Percentiles rank a stretch among this genome's conserved stretches.
phyloP scores from a whole-genome alignment of 2,329 filamentous ascomycete genomes.

The Pseudomassariella vexata region DNA sequence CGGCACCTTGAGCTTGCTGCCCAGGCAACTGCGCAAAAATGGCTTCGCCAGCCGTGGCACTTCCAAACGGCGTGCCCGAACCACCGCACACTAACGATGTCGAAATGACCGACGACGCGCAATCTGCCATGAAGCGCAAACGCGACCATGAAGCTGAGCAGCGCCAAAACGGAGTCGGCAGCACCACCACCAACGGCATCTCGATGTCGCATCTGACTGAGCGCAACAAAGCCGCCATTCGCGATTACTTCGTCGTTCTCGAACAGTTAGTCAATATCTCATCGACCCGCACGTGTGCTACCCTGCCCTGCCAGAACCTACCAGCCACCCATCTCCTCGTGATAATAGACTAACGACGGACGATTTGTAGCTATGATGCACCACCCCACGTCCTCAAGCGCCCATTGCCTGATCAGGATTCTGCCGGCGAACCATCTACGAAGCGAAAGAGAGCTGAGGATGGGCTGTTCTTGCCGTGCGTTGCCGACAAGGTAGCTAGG shows the following conservation, averaged over 20 bases:
- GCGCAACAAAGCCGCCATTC: slow-evolving; percentile 10
- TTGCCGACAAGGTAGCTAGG: slow-evolving; percentile 47
- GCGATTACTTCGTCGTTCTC: slow-evolving; percentile 22
- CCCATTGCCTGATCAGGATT: slow-evolving; percentile 36
- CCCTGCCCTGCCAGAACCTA: too few relatives aligned
- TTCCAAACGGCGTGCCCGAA: slow-evolving; percentile 19
- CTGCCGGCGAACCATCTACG: slow-evolving; percentile 45
- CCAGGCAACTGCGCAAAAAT: slow-evolving; percentile 15
- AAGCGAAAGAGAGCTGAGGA: slow-evolving; percentile 57
- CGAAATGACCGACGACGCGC: slow-evolving; percentile 15
- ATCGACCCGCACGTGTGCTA: not conserved
- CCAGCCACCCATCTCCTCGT: not conserved
- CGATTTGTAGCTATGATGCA: slow-evolving; percentile 43
- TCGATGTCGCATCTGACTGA: slow-evolving; percentile 11
- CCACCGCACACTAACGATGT: slow-evolving; percentile 11
- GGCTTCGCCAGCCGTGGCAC: slow-evolving; percentile 23
- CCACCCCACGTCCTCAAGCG: slow-evolving; percentile 50
- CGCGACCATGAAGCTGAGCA: too few relatives aligned
- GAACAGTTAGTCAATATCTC: slow-evolving; percentile 7
- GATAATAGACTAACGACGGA: not conserved
- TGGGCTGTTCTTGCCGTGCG: slow-evolving; percentile 30
- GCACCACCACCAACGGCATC: slow-evolving; percentile 12
- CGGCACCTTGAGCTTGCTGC: slow-evolving; percentile 4
- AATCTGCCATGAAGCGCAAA: slow-evolving; percentile 25
- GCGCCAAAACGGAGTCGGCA: slow-evolving; percentile 13